Percentiles rank a stretch among this genome's conserved stretches.
phyloP scores from a whole-genome alignment of 2,329 filamentous ascomycete genomes.

The Aspergillus glaucus region DNA sequence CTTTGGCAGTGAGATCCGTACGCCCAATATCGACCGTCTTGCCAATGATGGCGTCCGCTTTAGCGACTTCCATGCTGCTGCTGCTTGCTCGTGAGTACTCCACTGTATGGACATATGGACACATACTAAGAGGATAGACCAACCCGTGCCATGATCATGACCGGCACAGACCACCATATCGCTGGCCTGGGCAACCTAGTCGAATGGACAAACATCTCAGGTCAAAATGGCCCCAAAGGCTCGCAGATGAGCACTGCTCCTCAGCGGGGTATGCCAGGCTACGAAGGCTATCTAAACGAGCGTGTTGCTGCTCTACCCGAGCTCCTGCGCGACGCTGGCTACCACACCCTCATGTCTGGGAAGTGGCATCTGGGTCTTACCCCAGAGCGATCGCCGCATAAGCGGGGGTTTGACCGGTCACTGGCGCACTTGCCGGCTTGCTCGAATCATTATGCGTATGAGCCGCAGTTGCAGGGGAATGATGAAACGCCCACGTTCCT shows the following conservation, averaged over 20 bases:
- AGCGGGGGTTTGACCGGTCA: constrained; percentile 53
- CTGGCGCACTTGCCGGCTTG: constrained; percentile 57
- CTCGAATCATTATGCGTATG: constrained; percentile 53
- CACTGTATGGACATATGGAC: not conserved
- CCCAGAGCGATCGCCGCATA: constrained; percentile 50
- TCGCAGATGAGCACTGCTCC: constrained; percentile 48
- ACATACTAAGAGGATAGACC: constrained; percentile 31
- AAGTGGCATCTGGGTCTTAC: constrained; percentile 60
- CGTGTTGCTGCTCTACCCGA: constrained; percentile 54
- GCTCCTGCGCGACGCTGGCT: constrained; percentile 53
- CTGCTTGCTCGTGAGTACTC: constrained; percentile 49
- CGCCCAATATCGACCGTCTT: constrained; percentile 53
- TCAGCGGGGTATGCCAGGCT: constrained; percentile 54
- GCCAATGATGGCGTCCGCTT: constrained; percentile 50
- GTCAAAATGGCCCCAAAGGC: constrained; percentile 48
- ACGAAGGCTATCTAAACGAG: constrained; percentile 59
- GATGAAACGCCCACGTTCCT: constrained; percentile 39
- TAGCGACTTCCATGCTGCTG: constrained; percentile 60
- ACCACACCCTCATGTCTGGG: constrained; percentile 55
- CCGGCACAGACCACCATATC: constrained; percentile 55
- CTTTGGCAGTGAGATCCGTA: constrained; percentile 57
- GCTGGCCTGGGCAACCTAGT: constrained; percentile 52
- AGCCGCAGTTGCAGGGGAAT: constrained; percentile 37
- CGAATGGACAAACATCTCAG: constrained; percentile 52
- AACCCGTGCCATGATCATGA: constrained; percentile 61